Evolutionary conservation across 768 basidiomycete species (phyloP), one percentile per base, ranked within the genome.

Genomic region (Xanthoconium purpureum): DNA sequence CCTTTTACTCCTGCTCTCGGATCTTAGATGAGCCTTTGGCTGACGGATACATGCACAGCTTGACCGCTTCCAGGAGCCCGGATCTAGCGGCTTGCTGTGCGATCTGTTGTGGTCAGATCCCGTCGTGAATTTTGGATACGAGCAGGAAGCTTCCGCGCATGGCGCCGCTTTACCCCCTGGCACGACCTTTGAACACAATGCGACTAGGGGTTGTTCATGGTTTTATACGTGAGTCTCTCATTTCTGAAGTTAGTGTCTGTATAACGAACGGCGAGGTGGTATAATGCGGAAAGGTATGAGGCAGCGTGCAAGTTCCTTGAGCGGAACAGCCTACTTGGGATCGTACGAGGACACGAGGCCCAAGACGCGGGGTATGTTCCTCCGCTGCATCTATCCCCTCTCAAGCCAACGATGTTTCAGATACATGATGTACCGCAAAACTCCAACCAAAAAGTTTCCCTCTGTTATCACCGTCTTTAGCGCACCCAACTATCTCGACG

Each of bases 391-490:
- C 52, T 15, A 12, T 47, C 3, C 17, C 18, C 20, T 28, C 6
- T 18, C 36, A 1, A 45, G 6, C 42, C 47, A 37, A 50, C 13
- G 8, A 33, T 7, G 35, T 18, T 30, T 67, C 61, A 90, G 90
- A 40, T 94, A 91, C 67, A 87, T 89, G 50, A 98, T 98, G 94
- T 89, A 93, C 72, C 85, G 91, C 60, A 95, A 95, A 73, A 97
- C 96, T 0, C 91, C 91, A 44, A 89, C 87, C 38, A 95, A 92
- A 66, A 94, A 92, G 56, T 98, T 98, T 73, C 96, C 96, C 1
- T 94, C 93, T 0, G 94, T 98, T 32, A 98, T 98, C 74, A 98
- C 96, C 37, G 92, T 99, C 61, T 99, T 99, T 76, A 93, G 90
- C 15, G 97, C 96, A 0, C 97, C 97, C 14, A 96, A 98, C 69